A percentile compares a stretch with the other conserved stretches of the same genome.
These are phyloP conservation scores for Nannochloropsis oceanica DNA, from an alignment of 108 stramenopile species.

Conservation along the genomic window DNA sequence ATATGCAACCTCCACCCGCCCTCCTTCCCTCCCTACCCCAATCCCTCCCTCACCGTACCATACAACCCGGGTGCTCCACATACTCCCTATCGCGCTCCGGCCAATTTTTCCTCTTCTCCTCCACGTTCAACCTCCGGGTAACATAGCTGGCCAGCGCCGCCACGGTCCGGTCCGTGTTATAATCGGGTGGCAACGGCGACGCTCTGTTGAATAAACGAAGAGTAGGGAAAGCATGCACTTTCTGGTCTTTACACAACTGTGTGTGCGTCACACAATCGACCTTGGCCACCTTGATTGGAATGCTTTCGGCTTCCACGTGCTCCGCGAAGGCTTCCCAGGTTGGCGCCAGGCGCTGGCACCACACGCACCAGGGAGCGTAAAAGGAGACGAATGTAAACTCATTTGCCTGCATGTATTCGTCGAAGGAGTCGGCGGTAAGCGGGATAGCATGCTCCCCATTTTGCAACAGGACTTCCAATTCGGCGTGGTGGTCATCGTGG, in stretches of 20 bases:
- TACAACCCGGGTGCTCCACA: not conserved
- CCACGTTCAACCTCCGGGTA: conserved; percentile 14
- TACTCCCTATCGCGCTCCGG: not conserved
- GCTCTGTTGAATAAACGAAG: conserved; percentile 56
- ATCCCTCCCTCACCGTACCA: not conserved
- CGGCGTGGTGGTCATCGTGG: conserved; percentile 48
- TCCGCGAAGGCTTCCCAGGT: conserved; percentile 69
- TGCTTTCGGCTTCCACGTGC: conserved; percentile 40
- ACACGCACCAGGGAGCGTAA: conserved; percentile 89
- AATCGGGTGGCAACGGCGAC: conserved; percentile 45
- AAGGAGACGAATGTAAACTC: conserved; percentile 19
- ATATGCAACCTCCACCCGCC: not conserved
- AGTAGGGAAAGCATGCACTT: conserved; percentile 75
- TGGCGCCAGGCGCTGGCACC: conserved; percentile 86
- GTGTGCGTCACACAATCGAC: conserved; percentile 75
- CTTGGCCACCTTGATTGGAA: conserved; percentile 26
- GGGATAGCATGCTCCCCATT: conserved; percentile 9
- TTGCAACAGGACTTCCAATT: conserved; percentile 48
- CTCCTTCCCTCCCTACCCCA: not conserved
- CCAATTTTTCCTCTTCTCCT: not conserved
- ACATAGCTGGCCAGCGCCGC: conserved; percentile 52
- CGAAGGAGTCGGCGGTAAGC: not conserved
- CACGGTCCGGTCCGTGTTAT: conserved; percentile 73
- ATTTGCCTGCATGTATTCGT: not conserved
- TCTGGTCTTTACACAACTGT: conserved; percentile 54